Evolutionary conservation across 441 rosid genomes (phyloP), one percentile per base, ranked within the genome.

Genomic region (Francoa sonchifolia): DNA sequence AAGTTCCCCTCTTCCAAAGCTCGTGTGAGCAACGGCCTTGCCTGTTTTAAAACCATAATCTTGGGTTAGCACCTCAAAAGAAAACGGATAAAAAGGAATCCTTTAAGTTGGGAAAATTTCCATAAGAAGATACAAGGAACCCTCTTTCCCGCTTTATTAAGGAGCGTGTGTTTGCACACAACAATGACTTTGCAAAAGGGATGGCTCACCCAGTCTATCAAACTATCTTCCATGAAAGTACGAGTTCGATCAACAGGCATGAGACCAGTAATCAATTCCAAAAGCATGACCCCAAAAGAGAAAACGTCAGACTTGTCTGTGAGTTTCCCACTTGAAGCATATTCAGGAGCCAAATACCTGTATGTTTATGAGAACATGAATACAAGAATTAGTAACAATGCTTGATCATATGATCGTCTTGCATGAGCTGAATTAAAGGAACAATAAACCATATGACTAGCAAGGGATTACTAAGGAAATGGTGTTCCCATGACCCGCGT

Each of bases 401-500:
- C 32, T 28, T 10, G 32, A 28, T 2, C 9, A n/a, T n/a, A n/a
- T n/a, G n/a, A n/a, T n/a, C n/a, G n/a, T n/a, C n/a, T n/a, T n/a
- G n/a, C n/a, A n/a, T n/a, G n/a, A n/a, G n/a, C n/a, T n/a, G n/a
- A n/a, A n/a, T n/a, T n/a, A n/a, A n/a, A n/a, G 11, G 26, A 38
- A 46, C 28, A 33, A 14, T 6, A 27, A 33, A 38, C 47, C 16
- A 8, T n/a, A n/a, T n/a, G n/a, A n/a, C n/a, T n/a, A n/a, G n/a
- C n/a, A n/a, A n/a, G n/a, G n/a, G n/a, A n/a, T n/a, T n/a, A n/a
- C n/a, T n/a, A n/a, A n/a, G n/a, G n/a, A n/a, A n/a, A n/a, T n/a
- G n/a, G 86, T 31, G 99, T 90, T 49, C 99, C 99, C 99, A 86
- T 86, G 54, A 90, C 96, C 5, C 99, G 64, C 7, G 99, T 90